Percentiles rank a stretch among this genome's conserved stretches.
Conservation (phyloP, 768 basidiomycete species). For the Auricularia sp. region DNA sequence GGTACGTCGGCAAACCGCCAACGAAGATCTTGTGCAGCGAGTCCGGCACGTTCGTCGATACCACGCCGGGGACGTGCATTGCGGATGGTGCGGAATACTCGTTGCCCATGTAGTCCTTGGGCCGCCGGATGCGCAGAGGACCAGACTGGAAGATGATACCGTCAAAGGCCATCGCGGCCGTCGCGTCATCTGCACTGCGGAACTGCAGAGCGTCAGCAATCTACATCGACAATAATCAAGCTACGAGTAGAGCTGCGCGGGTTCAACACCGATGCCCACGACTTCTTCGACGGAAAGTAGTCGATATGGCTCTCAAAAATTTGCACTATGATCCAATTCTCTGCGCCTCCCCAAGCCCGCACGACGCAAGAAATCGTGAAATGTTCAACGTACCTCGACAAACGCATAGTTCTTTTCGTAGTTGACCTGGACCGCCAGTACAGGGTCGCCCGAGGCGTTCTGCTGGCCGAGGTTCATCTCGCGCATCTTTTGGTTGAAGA, state of each 20-base stretch:
- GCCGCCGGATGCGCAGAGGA: constrained; percentile 94
- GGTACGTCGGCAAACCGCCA: constrained; percentile 88
- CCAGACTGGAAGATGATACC: constrained; percentile 92
- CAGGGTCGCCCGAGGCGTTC: constrained; percentile 77
- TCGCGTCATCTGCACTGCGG: constrained; percentile 93
- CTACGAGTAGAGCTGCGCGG: too few species aligned
- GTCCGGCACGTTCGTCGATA: constrained; percentile 95
- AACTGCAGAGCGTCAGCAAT: constrained; percentile 46
- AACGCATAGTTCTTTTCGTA: constrained; percentile 99
- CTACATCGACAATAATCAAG: too few species aligned
- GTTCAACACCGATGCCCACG: too few species aligned
- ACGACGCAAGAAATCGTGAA: too few species aligned
- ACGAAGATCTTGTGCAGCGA: constrained; percentile 98
- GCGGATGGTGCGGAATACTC: constrained; percentile 49
- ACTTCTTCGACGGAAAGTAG: too few species aligned
- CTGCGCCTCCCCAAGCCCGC: too few species aligned
- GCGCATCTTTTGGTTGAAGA: constrained; percentile 94
- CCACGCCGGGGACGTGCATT: constrained; percentile 85
- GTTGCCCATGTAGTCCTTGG: constrained; percentile 88
- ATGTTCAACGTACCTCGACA: constrained; percentile 61
- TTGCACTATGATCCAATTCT: too few species aligned
- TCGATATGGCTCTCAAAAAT: neutral
- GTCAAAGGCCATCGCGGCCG: constrained; percentile 94
- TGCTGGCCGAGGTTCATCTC: constrained; percentile 78
- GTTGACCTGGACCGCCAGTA: constrained; percentile 90